A percentile compares a stretch with the other conserved stretches of the same genome.
These are phyloP conservation scores for Acmispon strigosus DNA, from an alignment of 306 rosid species.

Conservation along the genomic window DNA sequence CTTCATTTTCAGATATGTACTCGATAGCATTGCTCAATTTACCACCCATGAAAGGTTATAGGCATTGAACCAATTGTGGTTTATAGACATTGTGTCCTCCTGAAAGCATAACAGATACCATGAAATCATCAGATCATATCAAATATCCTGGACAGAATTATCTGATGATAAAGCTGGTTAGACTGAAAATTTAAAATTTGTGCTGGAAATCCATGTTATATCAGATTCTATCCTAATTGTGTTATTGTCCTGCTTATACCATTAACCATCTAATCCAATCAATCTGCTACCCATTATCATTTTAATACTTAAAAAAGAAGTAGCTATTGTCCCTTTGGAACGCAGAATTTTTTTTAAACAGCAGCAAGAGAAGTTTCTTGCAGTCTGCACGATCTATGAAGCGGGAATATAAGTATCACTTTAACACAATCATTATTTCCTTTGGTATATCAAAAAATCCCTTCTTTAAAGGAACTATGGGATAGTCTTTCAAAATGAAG, in stretches of 20 bases:
- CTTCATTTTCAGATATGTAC: slow-evolving; percentile 9
- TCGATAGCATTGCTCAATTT: slow-evolving; percentile 27
- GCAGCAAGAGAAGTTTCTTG: slow-evolving; percentile 4
- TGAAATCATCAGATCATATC: slow-evolving; percentile 12
- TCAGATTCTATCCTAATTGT: slow-evolving; percentile 2
- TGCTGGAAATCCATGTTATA: background rate
- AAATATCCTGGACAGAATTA: slow-evolving; percentile 6
- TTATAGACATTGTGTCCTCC: slow-evolving; percentile 91
- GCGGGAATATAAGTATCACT: background rate
- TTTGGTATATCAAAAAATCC: background rate
- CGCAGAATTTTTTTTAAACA: background rate
- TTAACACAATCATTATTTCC: background rate
- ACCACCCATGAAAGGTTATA: slow-evolving; percentile 85
- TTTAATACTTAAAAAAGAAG: background rate
- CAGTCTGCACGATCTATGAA: background rate
- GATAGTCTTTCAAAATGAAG: slow-evolving; percentile 13
- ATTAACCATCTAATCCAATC: background rate
- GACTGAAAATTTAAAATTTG: background rate
- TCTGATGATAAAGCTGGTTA: background rate
- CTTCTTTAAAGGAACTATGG: background rate
- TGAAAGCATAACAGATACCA: slow-evolving; percentile 40
- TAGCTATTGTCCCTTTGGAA: slow-evolving; percentile 6
- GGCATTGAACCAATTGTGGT: slow-evolving; percentile 95
- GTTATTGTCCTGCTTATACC: background rate
- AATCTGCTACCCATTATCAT: background rate